Percentiles rank a stretch among this genome's conserved stretches.
phyloP scores from a whole-genome alignment of 495 filamentous ascomycete genomes.

The Aspergillus mulundensis region DNA sequence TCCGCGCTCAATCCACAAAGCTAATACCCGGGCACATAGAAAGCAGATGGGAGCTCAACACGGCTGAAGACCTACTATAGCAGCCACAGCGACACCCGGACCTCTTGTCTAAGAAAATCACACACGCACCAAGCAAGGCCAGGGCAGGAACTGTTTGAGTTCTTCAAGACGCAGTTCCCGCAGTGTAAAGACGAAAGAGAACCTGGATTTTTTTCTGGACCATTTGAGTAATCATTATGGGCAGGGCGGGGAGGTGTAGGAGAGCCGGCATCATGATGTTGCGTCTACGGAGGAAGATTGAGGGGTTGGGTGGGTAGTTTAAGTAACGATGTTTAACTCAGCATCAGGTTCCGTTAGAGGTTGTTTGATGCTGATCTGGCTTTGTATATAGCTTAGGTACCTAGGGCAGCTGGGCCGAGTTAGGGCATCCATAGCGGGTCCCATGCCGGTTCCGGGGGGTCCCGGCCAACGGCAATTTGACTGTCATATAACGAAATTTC shows the following conservation, averaged over 20 bases:
- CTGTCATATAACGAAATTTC: too few species aligned
- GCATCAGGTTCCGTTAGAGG: too few species aligned
- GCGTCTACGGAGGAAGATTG: constrained; percentile 11
- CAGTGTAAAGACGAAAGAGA: constrained; percentile 15
- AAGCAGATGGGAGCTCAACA: constrained; percentile 24
- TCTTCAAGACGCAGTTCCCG: constrained; percentile 25
- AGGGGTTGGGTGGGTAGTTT: constrained; percentile 12
- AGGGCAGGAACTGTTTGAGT: constrained; percentile 24
- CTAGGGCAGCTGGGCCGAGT: too few species aligned
- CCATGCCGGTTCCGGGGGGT: too few species aligned
- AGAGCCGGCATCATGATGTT: constrained; percentile 20
- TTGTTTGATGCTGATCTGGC: too few species aligned
- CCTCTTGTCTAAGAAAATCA: constrained; percentile 25
- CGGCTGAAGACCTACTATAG: constrained; percentile 22
- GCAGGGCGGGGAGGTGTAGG: constrained; percentile 22
- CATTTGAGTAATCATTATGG: constrained; percentile 23
- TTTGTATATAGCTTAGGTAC: too few species aligned
- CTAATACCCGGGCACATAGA: constrained; percentile 28
- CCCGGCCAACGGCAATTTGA: too few species aligned
- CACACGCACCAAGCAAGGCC: constrained; percentile 19
- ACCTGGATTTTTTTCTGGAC: constrained; percentile 22
- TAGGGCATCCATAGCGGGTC: too few species aligned
- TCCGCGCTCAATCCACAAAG: constrained; percentile 16
- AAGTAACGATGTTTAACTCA: neutral
- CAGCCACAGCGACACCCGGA: constrained; percentile 20